These are phyloP conservation scores for Lentinula aciculospora DNA, from an alignment of 768 basidiomycete species.

Conservation along the genomic window DNA sequence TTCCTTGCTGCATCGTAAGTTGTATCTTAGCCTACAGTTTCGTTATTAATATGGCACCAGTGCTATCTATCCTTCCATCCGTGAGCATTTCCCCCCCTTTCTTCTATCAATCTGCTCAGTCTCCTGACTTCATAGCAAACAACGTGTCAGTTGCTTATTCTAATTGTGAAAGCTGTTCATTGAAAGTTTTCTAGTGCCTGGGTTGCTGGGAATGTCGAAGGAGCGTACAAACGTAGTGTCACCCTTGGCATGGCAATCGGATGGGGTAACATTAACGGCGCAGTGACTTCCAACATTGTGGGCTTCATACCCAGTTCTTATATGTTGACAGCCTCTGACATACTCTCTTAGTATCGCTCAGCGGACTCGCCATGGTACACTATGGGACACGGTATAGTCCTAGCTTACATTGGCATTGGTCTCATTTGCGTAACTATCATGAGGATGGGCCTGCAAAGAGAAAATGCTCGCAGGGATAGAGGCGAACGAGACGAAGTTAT, in stretches of 20 bases:
- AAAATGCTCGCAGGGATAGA: conserved; percentile 58
- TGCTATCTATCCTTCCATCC: conserved; percentile 47
- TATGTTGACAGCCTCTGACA: not conserved
- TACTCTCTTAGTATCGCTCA: conserved; percentile 49
- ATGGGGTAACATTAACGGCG: conserved; percentile 38
- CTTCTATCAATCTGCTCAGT: not conserved
- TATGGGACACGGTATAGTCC: conserved; percentile 62
- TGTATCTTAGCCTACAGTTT: not conserved
- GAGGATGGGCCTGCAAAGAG: conserved; percentile 41
- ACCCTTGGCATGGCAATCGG: conserved; percentile 69
- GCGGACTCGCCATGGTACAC: conserved; percentile 62
- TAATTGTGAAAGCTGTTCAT: conserved; percentile 6
- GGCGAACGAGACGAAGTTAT: conserved; percentile 69
- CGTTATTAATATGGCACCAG: conserved; percentile 16
- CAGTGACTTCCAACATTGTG: conserved; percentile 1
- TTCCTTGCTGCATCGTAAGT: conserved; percentile 68
- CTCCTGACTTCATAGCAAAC: conserved; percentile 26
- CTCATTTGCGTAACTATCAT: conserved; percentile 48
- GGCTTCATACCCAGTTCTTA: not conserved
- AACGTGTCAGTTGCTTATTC: conserved; percentile 36
- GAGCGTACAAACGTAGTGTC: conserved; percentile 67
- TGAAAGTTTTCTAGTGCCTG: conserved; percentile 44
- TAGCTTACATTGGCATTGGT: conserved; percentile 66
- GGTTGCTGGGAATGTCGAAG: conserved; percentile 70
- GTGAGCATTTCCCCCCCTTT: conserved; percentile 23